These are phyloP conservation scores for Diaporthe caulivora DNA, from an alignment of 2,329 filamentous ascomycete genomes.

Conservation along the genomic window DNA sequence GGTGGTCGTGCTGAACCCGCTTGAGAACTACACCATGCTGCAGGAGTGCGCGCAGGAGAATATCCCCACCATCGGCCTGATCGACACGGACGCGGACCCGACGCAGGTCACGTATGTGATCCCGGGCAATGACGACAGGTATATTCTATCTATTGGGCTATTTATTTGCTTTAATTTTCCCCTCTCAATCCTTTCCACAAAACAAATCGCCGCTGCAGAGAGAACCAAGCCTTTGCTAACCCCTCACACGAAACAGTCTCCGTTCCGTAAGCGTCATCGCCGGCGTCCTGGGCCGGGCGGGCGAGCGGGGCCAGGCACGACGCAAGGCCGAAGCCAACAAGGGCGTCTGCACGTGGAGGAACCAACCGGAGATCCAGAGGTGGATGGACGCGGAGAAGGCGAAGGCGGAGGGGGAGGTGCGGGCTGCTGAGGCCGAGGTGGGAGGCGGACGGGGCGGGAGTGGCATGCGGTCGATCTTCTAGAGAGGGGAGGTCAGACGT, in stretches of 20 bases:
- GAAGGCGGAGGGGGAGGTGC: background rate
- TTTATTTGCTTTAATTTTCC: slow-evolving; percentile 42
- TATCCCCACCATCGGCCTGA: slow-evolving; percentile 93
- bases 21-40: slow-evolving; percentile 91
- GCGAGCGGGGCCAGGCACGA: slow-evolving; percentile 78
- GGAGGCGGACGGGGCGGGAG: background rate
- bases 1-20: slow-evolving; percentile 90
- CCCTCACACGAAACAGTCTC: slow-evolving; percentile 66
- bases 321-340: slow-evolving; percentile 72
- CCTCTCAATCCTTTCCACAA: too few species aligned
- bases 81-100: slow-evolving; percentile 93
- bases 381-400: slow-evolving; percentile 48
- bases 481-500: too few species aligned
- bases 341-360: slow-evolving; percentile 75
- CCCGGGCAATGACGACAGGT: slow-evolving; percentile 96
- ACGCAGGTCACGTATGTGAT: slow-evolving; percentile 97
- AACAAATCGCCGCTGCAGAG: too few species aligned
- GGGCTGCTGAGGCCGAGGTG: background rate
- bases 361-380: slow-evolving; percentile 55
- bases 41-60: slow-evolving; percentile 91
- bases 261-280: slow-evolving; percentile 85
- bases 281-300: slow-evolving; percentile 87
- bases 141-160: slow-evolving; percentile 45
- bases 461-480: background rate
- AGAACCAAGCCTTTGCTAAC: too few species aligned